Base-by-base conservation (phyloP, 495 filamentous ascomycete species). In the Daldinia vernicosa region DNA sequence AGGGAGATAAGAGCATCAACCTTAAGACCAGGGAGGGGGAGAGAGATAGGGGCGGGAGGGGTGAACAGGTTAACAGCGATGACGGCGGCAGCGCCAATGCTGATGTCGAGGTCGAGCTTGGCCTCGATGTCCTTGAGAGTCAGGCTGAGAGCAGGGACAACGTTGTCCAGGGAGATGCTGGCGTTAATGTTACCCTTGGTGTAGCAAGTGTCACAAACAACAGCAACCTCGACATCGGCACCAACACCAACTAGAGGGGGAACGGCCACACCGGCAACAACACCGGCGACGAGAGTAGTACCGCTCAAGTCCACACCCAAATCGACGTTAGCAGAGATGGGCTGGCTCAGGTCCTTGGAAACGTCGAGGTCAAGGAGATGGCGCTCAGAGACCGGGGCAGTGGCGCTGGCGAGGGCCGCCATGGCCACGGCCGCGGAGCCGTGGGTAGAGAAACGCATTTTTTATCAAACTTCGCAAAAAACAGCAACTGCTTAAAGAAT, bases 1-100 rank as follows among this genome's bases (percentile, higher is more conserved):
- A 83, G 67, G 50, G 72, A 74, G 54, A 83, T 72, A 4, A 81
- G 60, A 4, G 81, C 67, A 5, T 81, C 81, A 43, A 83, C 66
- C 53, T 76, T 76, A 26, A 79, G 58, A 30, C 79, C 79, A 3
- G 76, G 74, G 1, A 81, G 71, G 6, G 76, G 76, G 0, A 81
- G 68, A 1, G 70, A 71, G 47, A 78, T 63, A 8, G 76, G 76
- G 11, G 59, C 43, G 27, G 69, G 47, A 12, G 79, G 75, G 2
- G 76, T 67, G 66, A 78, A 77, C 1, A 81, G 77, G 71, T 78
- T 80, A 67, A 81, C 62, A 7, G 77, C 72, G 57, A 79, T 78
- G 51, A 70, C 73, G 24, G 79, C 77, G 26, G 72, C 79, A 24
- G 76, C 76, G 59, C 70, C 76, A 40, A 77, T 69, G 52, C 71